Evolutionary conservation across 768 basidiomycete species (phyloP).

Genomic region (Lyophyllum atratum): DNA sequence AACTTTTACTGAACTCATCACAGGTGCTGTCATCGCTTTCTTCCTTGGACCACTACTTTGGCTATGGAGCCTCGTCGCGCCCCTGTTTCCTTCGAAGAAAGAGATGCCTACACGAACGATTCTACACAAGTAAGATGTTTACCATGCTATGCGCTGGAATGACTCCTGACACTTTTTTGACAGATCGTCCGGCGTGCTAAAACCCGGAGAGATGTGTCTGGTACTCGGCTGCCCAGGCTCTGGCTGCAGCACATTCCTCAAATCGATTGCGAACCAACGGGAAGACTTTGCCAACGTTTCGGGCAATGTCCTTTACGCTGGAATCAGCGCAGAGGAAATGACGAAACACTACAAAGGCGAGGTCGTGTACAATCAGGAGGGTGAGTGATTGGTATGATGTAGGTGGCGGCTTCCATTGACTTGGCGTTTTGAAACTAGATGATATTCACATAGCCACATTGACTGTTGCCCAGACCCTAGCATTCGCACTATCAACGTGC

Average conservation of each 20-base stretch:
- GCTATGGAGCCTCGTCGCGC: constrained; percentile 43
- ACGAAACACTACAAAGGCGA: constrained; percentile 76
- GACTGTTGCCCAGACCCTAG: constrained; percentile 76
- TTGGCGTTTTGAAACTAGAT: constrained; percentile 39
- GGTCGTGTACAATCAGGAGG: constrained; percentile 78
- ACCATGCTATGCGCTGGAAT: not conserved
- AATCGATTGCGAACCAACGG: constrained; percentile 77
- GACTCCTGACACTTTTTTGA: not conserved
- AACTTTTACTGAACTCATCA: not conserved
- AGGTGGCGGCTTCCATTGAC: constrained; percentile 1
- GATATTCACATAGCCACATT: constrained; percentile 84
- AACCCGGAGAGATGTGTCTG: constrained; percentile 86
- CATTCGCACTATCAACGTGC: constrained; percentile 66
- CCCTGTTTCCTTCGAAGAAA: constrained; percentile 40
- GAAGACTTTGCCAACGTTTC: constrained; percentile 60
- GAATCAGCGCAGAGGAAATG: constrained; percentile 78
- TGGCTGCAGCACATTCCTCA: constrained; percentile 87
- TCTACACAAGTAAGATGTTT: constrained; percentile 50
- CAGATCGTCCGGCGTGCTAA: constrained; percentile 67
- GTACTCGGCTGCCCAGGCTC: constrained; percentile 83
- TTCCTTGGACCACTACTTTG: constrained; percentile 53
- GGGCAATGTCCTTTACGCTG: constrained; percentile 82
- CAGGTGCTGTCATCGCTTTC: constrained; percentile 56
- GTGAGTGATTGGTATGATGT: constrained; percentile 27
- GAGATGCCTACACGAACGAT: constrained; percentile 49